These are phyloP conservation scores for Salix koriyanagi DNA, from an alignment of 345 rosid genomes.

Conservation along the genomic window DNA sequence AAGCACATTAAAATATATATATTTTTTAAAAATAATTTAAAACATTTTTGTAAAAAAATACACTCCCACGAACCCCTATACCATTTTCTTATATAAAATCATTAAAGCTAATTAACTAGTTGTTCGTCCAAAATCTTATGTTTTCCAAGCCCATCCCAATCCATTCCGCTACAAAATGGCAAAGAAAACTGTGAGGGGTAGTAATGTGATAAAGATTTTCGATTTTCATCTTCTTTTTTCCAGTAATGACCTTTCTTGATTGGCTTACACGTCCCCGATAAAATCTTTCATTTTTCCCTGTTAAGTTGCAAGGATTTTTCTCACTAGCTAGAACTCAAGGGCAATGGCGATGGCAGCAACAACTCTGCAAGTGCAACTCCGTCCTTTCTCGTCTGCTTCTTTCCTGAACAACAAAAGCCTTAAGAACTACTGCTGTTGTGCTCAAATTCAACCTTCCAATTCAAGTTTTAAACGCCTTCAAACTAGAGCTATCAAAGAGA, in stretches of 20 bases:
- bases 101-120: no score
- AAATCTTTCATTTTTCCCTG: not conserved
- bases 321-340: not conserved
- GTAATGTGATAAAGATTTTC: not conserved
- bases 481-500: constrained; percentile 56
- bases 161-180: not conserved
- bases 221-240: not conserved
- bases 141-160: not conserved
- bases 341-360: constrained; percentile 37
- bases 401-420: constrained; percentile 18
- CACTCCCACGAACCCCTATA: no score
- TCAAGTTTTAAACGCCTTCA: constrained; percentile 29
- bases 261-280: not conserved
- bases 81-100: no score
- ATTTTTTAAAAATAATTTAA: no score
- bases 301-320: not conserved
- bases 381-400: constrained; percentile 23
- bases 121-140: not conserved
- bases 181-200: not conserved
- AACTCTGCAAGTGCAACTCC: constrained; percentile 30
- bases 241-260: not conserved
- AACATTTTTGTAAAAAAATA: no score
- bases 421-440: constrained; percentile 13
- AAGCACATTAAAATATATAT: no score
- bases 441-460: constrained; percentile 24